A percentile compares a stretch with the other conserved stretches of the same genome.
phyloP scores from a whole-genome alignment of 2,329 filamentous ascomycete genomes.

The Malbranchea zuffiana region DNA sequence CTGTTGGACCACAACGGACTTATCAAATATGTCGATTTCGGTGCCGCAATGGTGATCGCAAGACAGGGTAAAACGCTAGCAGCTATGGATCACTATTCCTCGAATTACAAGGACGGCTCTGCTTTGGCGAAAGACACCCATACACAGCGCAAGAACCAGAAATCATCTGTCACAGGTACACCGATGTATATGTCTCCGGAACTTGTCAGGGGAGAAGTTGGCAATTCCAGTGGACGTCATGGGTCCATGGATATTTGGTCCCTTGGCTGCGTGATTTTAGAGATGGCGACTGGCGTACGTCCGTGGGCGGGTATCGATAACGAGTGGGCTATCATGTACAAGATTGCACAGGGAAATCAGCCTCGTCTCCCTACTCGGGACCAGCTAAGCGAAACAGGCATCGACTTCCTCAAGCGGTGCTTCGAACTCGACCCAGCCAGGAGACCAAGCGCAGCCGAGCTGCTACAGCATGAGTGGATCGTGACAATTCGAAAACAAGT shows the following conservation, averaged over 20 bases:
- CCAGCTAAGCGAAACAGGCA: conserved; percentile 70
- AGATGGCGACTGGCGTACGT: conserved; percentile 90
- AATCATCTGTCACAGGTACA: conserved; percentile 93
- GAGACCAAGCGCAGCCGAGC: conserved; percentile 70
- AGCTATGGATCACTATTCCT: conserved; percentile 46
- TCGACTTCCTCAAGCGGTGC: conserved; percentile 80
- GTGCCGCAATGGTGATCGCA: conserved; percentile 92
- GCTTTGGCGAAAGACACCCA: conserved; percentile 15
- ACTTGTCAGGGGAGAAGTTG: conserved; percentile 81
- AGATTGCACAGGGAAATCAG: conserved; percentile 93
- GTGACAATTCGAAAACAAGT: conserved; percentile 40
- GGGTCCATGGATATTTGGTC: conserved; percentile 59
- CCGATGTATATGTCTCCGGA: conserved; percentile 99
- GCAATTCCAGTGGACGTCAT: conserved; percentile 60
- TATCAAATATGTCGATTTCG: conserved; percentile 98
- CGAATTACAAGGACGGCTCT: conserved; percentile 31
- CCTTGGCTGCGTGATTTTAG: conserved; percentile 65
- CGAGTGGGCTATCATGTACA: conserved; percentile 99
- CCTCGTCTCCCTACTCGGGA: conserved; percentile 72
- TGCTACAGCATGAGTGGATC: conserved; percentile 91
- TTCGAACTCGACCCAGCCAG: conserved; percentile 74
- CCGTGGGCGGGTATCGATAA: conserved; percentile 96
- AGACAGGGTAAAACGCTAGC: conserved; percentile 81
- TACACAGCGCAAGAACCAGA: conserved; percentile 48
- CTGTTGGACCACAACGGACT: conserved; percentile 84